These are phyloP conservation scores for Penicillium roqueforti DNA, from an alignment of 495 filamentous ascomycete species.

Conservation along the genomic window DNA sequence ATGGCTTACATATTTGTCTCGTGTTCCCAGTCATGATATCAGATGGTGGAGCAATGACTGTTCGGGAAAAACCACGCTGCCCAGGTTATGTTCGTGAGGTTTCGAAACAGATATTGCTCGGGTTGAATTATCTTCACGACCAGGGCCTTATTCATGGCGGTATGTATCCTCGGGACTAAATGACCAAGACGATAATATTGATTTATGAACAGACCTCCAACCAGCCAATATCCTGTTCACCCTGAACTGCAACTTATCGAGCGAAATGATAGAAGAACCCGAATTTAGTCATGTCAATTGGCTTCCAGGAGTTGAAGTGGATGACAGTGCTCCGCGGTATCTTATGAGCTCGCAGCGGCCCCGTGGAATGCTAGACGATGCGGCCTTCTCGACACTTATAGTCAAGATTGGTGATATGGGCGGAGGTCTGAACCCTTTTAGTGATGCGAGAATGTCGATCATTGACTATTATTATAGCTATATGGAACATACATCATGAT, in stretches of 20 bases:
- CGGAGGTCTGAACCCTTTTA: constrained; percentile 12
- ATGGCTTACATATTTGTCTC: constrained; percentile 46
- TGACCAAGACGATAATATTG: not conserved
- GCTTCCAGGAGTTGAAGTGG: constrained; percentile 13
- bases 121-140: constrained; percentile 6
- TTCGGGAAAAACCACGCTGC: not conserved
- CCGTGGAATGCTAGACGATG: constrained; percentile 14
- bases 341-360: constrained; percentile 16
- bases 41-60: constrained; percentile 19
- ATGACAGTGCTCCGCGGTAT: constrained; percentile 20
- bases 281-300: constrained; percentile 21
- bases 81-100: constrained; percentile 4
- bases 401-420: constrained; percentile 25
- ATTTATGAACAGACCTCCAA: constrained; percentile 10
- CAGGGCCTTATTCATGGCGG: constrained; percentile 5
- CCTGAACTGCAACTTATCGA: not conserved
- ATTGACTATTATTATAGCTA: constrained; percentile 10
- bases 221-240: constrained; percentile 12
- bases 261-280: constrained; percentile 3
- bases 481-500: constrained; percentile 5
- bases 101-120: constrained; percentile 6
- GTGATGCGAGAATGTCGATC: not conserved
- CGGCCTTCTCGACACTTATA: constrained; percentile 9
- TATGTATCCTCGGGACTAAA: not conserved
- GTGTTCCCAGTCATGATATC: constrained; percentile 33